Percentiles rank a stretch among this genome's conserved stretches.
These are phyloP conservation scores for Hyparrhenia diplandra DNA, from an alignment of 176 grass and related monocot genomes.

Conservation along the genomic window DNA sequence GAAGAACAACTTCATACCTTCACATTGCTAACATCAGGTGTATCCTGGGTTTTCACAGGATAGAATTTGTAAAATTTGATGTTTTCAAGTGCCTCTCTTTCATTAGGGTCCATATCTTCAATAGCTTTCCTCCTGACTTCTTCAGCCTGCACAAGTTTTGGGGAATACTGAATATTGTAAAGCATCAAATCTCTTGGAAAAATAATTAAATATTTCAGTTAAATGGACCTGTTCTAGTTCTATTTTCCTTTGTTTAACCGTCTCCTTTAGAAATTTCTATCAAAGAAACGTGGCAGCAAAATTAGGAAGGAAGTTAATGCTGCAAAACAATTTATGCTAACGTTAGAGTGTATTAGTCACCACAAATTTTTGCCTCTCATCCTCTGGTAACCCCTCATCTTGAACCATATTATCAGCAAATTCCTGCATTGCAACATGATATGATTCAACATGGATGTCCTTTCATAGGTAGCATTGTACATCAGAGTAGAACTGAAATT, in stretches of 20 bases:
- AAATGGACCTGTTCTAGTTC: constrained; percentile 49
- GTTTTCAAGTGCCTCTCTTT: constrained; percentile 54
- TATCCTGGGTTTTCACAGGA: constrained; percentile 47
- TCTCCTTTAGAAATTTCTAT: constrained; percentile 69
- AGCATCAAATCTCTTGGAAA: background rate
- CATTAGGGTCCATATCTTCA: constrained; percentile 67
- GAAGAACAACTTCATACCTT: constrained; percentile 26
- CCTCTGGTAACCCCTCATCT: constrained; percentile 34
- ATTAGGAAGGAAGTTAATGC: background rate
- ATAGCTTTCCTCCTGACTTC: constrained; percentile 71
- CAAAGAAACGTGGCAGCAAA: constrained; percentile 4
- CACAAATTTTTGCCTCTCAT: constrained; percentile 69
- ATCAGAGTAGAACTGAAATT: background rate
- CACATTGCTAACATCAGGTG: constrained; percentile 43
- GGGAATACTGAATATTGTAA: background rate
- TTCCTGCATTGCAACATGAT: constrained; percentile 35
- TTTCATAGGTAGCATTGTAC: background rate
- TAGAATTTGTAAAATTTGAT: constrained; percentile 85
- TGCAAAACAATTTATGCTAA: background rate
- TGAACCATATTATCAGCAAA: background rate
- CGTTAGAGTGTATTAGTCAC: constrained; percentile 6
- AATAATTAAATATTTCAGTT: constrained; percentile 1
- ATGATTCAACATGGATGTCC: constrained; percentile 6
- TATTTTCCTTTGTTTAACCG: constrained; percentile 58
- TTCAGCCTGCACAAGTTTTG: constrained; percentile 44